Base-by-base conservation (phyloP, 108 stramenopile species). In the Cyclotella choctawhatcheeana region DNA sequence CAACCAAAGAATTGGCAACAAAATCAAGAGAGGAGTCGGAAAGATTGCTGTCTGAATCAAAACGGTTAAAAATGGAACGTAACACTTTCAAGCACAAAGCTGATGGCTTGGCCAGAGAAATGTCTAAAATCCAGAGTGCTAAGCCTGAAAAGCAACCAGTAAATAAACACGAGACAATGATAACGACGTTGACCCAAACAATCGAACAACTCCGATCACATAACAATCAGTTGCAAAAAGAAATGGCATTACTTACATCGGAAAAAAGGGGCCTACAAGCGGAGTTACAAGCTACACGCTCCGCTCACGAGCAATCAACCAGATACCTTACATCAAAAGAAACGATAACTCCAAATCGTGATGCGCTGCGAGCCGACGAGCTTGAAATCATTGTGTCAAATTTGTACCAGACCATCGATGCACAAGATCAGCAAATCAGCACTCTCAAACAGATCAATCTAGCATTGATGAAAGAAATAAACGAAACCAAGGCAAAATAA, bases 361-460 rank as follows among this genome's bases (percentile, higher is more conserved):
- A 73, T 26, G 45, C 64, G n/a, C n/a, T n/a, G n/a, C n/a, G n/a
- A n/a, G n/a, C n/a, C n/a, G n/a, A n/a, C n/a, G n/a, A n/a, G n/a
- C n/a, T n/a, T n/a, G n/a, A n/a, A n/a, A n/a, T n/a, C n/a, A n/a
- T n/a, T n/a, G n/a, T n/a, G n/a, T n/a, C n/a, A n/a, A n/a, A n/a
- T n/a, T n/a, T n/a, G n/a, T n/a, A n/a, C n/a, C 89, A 7, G 89
- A 92, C 43, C 89, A 90, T 73, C 77, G 64, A 80, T 47, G 93
- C 93, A 26, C 89, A 94, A 71, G 86, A 90, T 37, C 86, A 88
- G 88, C 93, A 94, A 64, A 67, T 94, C 29, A 81, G 83, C 45
- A 92, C 93, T 16, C 67, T n/a, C n/a, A n/a, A n/a, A n/a, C n/a
- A n/a, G n/a, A n/a, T n/a, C n/a, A n/a, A n/a, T n/a, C n/a, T n/a